A percentile compares a stretch with the other conserved stretches of the same genome.
These are phyloP conservation scores for Tetramitus jugosus DNA, from an alignment of 208 protist genomes.

Conservation along the genomic window DNA sequence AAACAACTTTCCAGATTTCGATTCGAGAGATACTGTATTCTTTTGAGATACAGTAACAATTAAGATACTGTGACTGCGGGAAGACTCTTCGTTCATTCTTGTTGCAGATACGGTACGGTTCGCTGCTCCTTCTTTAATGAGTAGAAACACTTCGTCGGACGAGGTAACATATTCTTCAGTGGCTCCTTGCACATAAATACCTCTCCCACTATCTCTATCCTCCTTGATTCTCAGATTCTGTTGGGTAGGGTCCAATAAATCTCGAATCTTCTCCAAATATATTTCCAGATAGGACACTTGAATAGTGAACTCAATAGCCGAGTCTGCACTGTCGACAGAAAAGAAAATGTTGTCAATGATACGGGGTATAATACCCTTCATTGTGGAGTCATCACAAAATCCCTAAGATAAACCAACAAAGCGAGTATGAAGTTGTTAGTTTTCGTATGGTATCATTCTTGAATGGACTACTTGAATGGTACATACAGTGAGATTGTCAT, in stretches of 20 bases:
- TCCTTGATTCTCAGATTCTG: slow-evolving; percentile 31
- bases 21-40: not conserved
- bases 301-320: slow-evolving; percentile 78
- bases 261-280: slow-evolving; percentile 91
- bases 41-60: slow-evolving; percentile 44
- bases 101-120: slow-evolving; percentile 27
- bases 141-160: slow-evolving; percentile 73
- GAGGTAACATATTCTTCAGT: slow-evolving; percentile 65
- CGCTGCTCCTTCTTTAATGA: slow-evolving; percentile 49
- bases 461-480: slow-evolving; percentile 20
- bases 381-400: slow-evolving; percentile 70
- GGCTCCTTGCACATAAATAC: slow-evolving; percentile 75
- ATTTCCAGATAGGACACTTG: slow-evolving; percentile 90
- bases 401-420: slow-evolving; percentile 48
- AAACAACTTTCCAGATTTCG: not conserved
- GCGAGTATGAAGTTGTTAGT: not conserved
- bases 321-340: slow-evolving; percentile 41
- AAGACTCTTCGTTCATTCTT: slow-evolving; percentile 56
- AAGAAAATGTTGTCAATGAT: slow-evolving; percentile 85
- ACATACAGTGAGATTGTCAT: not conserved
- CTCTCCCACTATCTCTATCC: slow-evolving; percentile 57
- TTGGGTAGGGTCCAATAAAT: slow-evolving; percentile 66
- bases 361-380: slow-evolving; percentile 63
- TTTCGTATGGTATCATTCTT: slow-evolving; percentile 13
- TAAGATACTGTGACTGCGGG: slow-evolving; percentile 69